Evolutionary conservation across 768 basidiomycete genomes (phyloP).

Genomic region (Podaxis carcinomalis): DNA sequence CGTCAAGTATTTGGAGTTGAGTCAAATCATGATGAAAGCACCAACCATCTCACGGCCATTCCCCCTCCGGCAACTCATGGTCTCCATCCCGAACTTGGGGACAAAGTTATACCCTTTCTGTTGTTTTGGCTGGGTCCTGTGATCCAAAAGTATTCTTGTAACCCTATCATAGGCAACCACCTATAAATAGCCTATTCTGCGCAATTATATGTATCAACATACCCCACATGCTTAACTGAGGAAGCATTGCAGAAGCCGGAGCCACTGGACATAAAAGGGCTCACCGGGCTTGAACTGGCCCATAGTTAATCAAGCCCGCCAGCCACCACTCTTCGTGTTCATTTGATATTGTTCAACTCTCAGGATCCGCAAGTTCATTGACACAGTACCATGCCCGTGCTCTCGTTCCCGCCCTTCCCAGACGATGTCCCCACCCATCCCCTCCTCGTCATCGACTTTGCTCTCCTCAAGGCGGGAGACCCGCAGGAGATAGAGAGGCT

Average conservation of each 20-base stretch:
- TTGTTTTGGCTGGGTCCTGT: neutral
- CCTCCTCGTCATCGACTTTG: slow-evolving; percentile 52
- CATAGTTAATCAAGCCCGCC: neutral
- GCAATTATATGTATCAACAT: neutral
- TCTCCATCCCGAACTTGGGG: neutral
- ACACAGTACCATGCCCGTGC: slow-evolving; percentile 15
- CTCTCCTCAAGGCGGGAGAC: slow-evolving; percentile 38
- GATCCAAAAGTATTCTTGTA: neutral
- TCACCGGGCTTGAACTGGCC: neutral
- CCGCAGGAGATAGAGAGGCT: slow-evolving; percentile 42
- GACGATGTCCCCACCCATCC: slow-evolving; percentile 49
- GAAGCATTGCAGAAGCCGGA: neutral
- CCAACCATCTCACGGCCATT: neutral
- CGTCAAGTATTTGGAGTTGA: neutral
- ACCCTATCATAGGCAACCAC: neutral
- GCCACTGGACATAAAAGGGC: neutral
- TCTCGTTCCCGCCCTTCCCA: slow-evolving; percentile 40
- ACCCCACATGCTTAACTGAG: neutral
- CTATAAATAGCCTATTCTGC: neutral
- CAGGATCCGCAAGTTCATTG: neutral
- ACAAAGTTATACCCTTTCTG: neutral
- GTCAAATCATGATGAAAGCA: neutral
- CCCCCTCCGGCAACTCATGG: neutral
- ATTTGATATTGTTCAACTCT: neutral
- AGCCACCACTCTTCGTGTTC: neutral